Evolutionary conservation across 1,284 basidiomycete species (phyloP).

Genomic region (Ganoderma boninense): DNA sequence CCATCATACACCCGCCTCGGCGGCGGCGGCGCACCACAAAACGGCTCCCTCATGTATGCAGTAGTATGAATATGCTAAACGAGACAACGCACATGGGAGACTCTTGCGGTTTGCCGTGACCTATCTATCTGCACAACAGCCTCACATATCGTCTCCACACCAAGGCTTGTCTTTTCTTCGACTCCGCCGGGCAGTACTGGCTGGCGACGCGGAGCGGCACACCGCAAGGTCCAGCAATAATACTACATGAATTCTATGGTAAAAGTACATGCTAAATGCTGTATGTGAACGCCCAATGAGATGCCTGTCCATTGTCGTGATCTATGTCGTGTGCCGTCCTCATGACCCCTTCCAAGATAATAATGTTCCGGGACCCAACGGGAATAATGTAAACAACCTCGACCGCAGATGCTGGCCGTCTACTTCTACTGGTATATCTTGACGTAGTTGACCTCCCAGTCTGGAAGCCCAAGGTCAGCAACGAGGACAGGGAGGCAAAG

Average conservation of each 20-base stretch:
- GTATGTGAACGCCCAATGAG: slow-evolving; percentile 2
- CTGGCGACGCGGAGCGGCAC: neutral
- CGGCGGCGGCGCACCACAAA: slow-evolving; percentile 25
- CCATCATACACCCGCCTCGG: slow-evolving; percentile 13
- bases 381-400: slow-evolving; percentile 2
- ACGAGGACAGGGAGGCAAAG: neutral
- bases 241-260: slow-evolving; percentile 15
- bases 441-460: slow-evolving; percentile 81
- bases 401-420: neutral
- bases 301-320: slow-evolving; percentile 18
- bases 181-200: neutral
- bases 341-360: neutral
- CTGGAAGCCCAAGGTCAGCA: slow-evolving; percentile 45
- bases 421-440: slow-evolving; percentile 62
- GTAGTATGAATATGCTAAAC: slow-evolving; percentile 38
- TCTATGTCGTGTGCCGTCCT: slow-evolving; percentile 2
- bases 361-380: neutral
- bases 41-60: slow-evolving; percentile 37
- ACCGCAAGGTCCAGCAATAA: slow-evolving; percentile 4
- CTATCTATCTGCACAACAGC: neutral
- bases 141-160: neutral
- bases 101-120: slow-evolving; percentile 9
- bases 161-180: neutral
- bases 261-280: slow-evolving; percentile 9
- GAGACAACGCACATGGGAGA: slow-evolving; percentile 31